Evolutionary conservation across 1,139 yeast genomes (phyloP), one percentile per base, ranked within the genome.

Genomic region (Diutina catenulata): DNA sequence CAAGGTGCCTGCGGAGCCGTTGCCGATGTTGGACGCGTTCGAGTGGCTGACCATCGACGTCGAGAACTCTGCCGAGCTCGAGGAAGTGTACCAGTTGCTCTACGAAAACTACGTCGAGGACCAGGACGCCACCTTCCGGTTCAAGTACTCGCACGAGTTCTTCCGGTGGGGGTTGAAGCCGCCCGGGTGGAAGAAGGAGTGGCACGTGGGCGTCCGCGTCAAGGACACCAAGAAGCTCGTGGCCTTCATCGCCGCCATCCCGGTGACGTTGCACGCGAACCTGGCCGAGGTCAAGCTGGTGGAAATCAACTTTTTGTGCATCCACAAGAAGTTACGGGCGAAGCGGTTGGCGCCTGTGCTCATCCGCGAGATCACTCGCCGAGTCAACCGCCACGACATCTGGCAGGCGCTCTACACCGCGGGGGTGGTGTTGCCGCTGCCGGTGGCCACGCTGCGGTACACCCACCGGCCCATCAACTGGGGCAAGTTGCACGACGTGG

Each of bases 321-420:
- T 93, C 40, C 99, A 91, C 60, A 91, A 91, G 60, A 86, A 88
- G 58, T 70, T 91, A 47, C 71, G 99, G 52, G 72, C 91, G n/a
- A 91, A 91, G 58, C 74, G 99, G 50, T 68, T 91, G 52, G 88
- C 98, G 0, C 99, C 99, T 0, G 82, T 91, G 13, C 66, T 91
- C 53, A 91, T 91, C 56, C 82, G 83, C 51, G 99, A 91, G 59
- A 82, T 91, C 47, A 91, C 98, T 4, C 74, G 99, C 54, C 72
- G 97, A 48, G 94, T 91, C 46, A 91, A 93, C 58, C 70, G 73
- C 45, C 69, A 70, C 37, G 74, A 83, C 41, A 81, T 88, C 43
- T 91, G 97, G 96, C 97, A 91, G 56, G 98, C 98, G 0, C 68
- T 93, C 43, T 87, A 86, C 57, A 88, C 99, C 10, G 95, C 93